Evolutionary conservation across 176 grass and related monocot genomes (phyloP).

Genomic region (Oryza glumipatula): DNA sequence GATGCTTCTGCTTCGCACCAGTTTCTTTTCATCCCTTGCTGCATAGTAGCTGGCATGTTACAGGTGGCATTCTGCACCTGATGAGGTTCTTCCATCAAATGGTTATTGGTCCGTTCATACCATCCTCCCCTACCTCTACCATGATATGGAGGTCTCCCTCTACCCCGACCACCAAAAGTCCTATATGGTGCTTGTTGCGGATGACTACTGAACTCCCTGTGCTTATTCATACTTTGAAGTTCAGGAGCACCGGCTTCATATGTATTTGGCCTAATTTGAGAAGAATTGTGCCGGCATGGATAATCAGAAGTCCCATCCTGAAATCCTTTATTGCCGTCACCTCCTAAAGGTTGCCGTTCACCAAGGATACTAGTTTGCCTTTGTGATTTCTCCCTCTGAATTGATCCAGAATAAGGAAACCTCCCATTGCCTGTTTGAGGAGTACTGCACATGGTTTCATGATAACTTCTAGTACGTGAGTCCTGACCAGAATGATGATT

Average conservation of each 20-base stretch:
- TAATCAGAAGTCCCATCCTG: constrained; percentile 22
- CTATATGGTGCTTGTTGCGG: not conserved
- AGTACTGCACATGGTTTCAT: constrained; percentile 31
- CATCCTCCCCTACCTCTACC: constrained; percentile 20
- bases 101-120: constrained; percentile 30
- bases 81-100: constrained; percentile 19
- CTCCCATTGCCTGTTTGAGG: constrained; percentile 34
- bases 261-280: constrained; percentile 20
- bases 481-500: constrained; percentile 17
- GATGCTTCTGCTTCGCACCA: constrained; percentile 41
- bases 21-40: constrained; percentile 47
- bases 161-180: constrained; percentile 18
- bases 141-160: constrained; percentile 30
- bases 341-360: constrained; percentile 37
- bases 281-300: not conserved
- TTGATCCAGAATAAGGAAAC: constrained; percentile 42
- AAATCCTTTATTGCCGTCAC: constrained; percentile 19
- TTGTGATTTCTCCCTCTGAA: constrained; percentile 20
- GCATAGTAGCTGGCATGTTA: constrained; percentile 13
- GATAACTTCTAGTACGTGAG: not conserved
- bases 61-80: not conserved
- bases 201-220: constrained; percentile 27
- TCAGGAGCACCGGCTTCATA: constrained; percentile 32
- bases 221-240: constrained; percentile 10
- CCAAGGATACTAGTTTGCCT: constrained; percentile 35